These are phyloP conservation scores for Plicaturopsis crispa DNA, from an alignment of 768 basidiomycete species.

Conservation along the genomic window DNA sequence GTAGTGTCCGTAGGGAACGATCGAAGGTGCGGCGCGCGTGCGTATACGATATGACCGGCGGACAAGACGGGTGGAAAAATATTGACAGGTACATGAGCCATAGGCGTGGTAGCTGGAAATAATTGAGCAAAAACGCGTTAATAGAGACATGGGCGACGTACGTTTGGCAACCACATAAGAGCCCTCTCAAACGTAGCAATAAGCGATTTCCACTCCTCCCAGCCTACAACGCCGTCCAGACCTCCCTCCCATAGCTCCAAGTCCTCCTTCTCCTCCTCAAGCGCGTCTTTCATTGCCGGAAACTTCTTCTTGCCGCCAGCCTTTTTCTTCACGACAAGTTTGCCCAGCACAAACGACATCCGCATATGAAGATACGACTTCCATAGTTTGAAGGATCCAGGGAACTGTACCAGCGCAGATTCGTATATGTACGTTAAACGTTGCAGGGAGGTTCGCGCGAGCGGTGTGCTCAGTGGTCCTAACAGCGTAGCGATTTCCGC, in stretches of 20 bases:
- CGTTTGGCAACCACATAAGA: slow-evolving; percentile 90
- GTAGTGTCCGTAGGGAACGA: slow-evolving; percentile 86
- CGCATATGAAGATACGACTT: slow-evolving; percentile 84
- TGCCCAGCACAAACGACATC: slow-evolving; percentile 82
- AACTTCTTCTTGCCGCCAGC: slow-evolving; percentile 89
- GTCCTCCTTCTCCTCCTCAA: slow-evolving; percentile 79
- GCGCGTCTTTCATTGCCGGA: slow-evolving; percentile 81
- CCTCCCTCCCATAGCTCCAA: slow-evolving; percentile 82
- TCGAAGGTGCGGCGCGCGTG: slow-evolving; percentile 94
- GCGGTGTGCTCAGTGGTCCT: slow-evolving; percentile 71
- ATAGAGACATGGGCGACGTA: slow-evolving; percentile 26
- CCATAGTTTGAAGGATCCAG: slow-evolving; percentile 92
- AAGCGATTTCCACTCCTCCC: slow-evolving; percentile 91
- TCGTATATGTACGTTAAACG: slow-evolving; percentile 91
- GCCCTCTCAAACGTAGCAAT: slow-evolving; percentile 88
- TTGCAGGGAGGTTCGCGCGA: slow-evolving; percentile 71
- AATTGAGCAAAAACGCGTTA: slow-evolving; percentile 5
- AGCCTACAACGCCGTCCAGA: slow-evolving; percentile 85
- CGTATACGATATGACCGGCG: slow-evolving; percentile 73
- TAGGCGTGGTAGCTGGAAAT: slow-evolving; percentile 72
- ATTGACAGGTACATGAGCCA: slow-evolving; percentile 93
- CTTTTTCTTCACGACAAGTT: slow-evolving; percentile 59
- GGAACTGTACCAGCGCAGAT: slow-evolving; percentile 80
- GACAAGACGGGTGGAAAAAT: slow-evolving; percentile 86
- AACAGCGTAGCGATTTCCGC: slow-evolving; percentile 53